These are phyloP conservation scores for Graphiopsis chlorocephala DNA, from an alignment of 2,329 filamentous ascomycete species.

Conservation along the genomic window DNA sequence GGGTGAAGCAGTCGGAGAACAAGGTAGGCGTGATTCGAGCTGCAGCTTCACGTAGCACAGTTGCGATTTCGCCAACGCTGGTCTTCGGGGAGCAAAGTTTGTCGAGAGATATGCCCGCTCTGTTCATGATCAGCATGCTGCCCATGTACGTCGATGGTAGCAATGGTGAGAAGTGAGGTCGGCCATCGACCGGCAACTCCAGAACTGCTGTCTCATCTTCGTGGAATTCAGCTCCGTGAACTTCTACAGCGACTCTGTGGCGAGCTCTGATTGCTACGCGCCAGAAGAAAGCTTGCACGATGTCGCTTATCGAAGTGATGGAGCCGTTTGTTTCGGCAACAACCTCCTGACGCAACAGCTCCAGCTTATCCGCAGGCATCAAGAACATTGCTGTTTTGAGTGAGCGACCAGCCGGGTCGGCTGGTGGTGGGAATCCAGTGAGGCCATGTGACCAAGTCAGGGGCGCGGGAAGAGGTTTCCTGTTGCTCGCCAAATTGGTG, in stretches of 20 bases:
- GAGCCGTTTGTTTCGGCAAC: conserved; percentile 21
- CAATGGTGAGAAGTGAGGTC: conserved; percentile 30
- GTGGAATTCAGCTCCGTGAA: background rate
- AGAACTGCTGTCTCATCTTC: background rate
- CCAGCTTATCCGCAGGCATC: background rate
- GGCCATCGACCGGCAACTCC: conserved; percentile 18
- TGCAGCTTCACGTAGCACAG: conserved; percentile 24
- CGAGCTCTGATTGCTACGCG: conserved; percentile 37
- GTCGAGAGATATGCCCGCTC: conserved; percentile 27
- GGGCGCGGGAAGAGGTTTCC: background rate
- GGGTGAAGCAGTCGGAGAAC: conserved; percentile 31
- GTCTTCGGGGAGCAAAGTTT: conserved; percentile 25
- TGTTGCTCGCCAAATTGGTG: background rate
- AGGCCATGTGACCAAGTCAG: background rate
- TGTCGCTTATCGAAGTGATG: conserved; percentile 36
- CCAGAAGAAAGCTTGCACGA: conserved; percentile 44
- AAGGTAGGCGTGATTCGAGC: conserved; percentile 27
- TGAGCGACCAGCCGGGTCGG: conserved; percentile 23
- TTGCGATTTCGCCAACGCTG: conserved; percentile 25
- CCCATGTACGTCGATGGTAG: conserved; percentile 32
- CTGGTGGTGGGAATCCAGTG: conserved; percentile 25
- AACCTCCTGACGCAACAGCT: background rate
- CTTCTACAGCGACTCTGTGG: conserved; percentile 30
- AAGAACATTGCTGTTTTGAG: conserved; percentile 8
- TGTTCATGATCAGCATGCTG: conserved; percentile 30